These are phyloP conservation scores for Ceratocystis harringtonii DNA, from an alignment of 2,329 filamentous ascomycete species.

Conservation along the genomic window DNA sequence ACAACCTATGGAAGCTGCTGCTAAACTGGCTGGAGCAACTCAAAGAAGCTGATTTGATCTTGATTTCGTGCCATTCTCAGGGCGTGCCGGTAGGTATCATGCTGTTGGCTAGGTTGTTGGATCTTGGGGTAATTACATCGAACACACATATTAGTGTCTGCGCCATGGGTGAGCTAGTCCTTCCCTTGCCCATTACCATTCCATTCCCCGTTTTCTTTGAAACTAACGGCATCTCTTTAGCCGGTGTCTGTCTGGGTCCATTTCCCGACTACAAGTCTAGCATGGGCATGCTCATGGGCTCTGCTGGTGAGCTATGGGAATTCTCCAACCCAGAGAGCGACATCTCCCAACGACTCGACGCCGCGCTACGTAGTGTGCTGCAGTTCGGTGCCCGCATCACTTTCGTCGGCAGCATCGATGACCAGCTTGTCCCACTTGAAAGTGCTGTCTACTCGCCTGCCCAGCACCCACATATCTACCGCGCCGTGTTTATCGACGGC, in stretches of 20 bases:
- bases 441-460: constrained; percentile 78
- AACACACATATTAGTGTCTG: constrained; percentile 70
- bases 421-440: constrained; percentile 71
- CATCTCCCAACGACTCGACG: constrained; percentile 68
- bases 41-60: constrained; percentile 69
- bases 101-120: constrained; percentile 81
- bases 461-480: constrained; percentile 82
- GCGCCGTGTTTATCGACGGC: constrained; percentile 91
- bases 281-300: constrained; percentile 72
- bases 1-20: constrained; percentile 84
- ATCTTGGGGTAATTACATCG: constrained; percentile 62
- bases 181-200: constrained; percentile 2
- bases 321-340: constrained; percentile 70
- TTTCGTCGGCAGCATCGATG: constrained; percentile 88
- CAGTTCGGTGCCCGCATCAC: constrained; percentile 69
- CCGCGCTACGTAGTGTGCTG: constrained; percentile 58
- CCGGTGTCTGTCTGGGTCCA: constrained; percentile 83
- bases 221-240: constrained; percentile 25
- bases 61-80: constrained; percentile 90
- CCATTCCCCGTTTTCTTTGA: not conserved
- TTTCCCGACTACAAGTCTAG: constrained; percentile 85
- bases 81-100: constrained; percentile 89
- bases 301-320: constrained; percentile 87
- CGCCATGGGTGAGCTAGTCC: constrained; percentile 41
- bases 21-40: constrained; percentile 92